Evolutionary conservation across 2,329 filamentous ascomycete genomes (phyloP), one percentile per base, ranked within the genome.

Genomic region (Lithohypha guttulata): DNA sequence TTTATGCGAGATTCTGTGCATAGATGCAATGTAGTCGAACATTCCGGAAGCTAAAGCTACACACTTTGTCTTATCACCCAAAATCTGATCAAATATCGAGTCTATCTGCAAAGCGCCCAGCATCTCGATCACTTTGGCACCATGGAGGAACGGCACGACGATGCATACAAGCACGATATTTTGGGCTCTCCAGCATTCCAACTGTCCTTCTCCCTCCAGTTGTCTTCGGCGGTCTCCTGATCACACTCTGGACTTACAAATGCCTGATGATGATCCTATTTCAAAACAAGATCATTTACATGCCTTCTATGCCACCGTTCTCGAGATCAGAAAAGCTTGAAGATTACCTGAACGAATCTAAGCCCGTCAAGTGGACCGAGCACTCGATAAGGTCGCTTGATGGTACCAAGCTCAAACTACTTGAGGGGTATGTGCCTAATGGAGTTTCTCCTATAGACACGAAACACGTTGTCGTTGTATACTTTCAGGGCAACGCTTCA

Each of bases 251-350:
- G 70, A 57, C 62, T 1, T 72, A 70, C 58, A 74, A 75, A 58
- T 85, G 81, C 53, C 58, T 76, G 38, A 82, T 84, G 76, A 75
- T 86, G 62, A 66, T 89, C 19, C 50, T 81, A 3, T 81, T 86
- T 55, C 83, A 87, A 59, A 84, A 87, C 53, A 79, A 80, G 54
- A 84, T 87, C 54, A 81, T 87, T 43, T 87, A 86, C 59, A 84
- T 85, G 64, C 80, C 82, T 0, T 80, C 79, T 31, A 60, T 86
- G 35, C 81, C 81, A 13, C 81, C 81, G 2, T 80, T 80, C 52
- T 69, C 81, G 0, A 70, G 81, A 11, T 67, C 70, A 17, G 79
- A 86, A 61, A 75, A 62, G 41, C 78, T 87, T 25, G 61, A 63
- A 2, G 74, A 81, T 50, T 85, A 83, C 53, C 63, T 63, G 18